These are phyloP conservation scores for Solanum aculeatissimum DNA, from an alignment of 305 asterid species.

Conservation along the genomic window DNA sequence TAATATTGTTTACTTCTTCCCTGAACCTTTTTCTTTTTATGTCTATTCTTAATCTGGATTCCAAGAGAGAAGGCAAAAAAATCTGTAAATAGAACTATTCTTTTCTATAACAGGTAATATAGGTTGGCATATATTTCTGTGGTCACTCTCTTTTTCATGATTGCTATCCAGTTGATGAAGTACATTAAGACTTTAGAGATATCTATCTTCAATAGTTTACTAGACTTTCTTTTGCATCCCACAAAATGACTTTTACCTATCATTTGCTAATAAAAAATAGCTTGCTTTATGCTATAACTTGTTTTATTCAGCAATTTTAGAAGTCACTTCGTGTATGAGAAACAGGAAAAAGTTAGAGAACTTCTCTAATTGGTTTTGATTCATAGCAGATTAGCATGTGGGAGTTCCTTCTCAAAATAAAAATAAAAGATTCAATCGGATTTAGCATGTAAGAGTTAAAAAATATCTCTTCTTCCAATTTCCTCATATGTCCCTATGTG, in stretches of 20 bases:
- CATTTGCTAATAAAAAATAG: background rate
- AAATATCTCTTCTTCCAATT: background rate
- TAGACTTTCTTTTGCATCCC: background rate
- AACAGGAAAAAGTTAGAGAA: background rate
- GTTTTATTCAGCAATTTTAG: background rate
- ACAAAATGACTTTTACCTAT: background rate
- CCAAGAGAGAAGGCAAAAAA: background rate
- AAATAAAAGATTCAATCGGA: too few relatives aligned
- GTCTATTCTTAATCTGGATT: background rate
- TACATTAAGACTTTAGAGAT: background rate
- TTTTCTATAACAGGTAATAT: background rate
- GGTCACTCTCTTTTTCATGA: background rate
- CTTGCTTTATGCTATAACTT: background rate
- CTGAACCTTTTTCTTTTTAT: background rate
- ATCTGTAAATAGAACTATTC: background rate
- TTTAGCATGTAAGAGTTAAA: background rate
- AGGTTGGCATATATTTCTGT: background rate
- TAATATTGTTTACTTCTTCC: background rate
- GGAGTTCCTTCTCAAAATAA: too few relatives aligned
- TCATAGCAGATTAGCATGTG: background rate
- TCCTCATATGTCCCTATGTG: background rate
- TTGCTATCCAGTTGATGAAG: background rate
- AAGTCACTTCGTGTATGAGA: background rate
- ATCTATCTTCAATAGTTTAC: background rate
- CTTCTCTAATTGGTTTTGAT: background rate